Conservation (phyloP, 345 rosid genomes). For the Euphorbia peplus region DNA sequence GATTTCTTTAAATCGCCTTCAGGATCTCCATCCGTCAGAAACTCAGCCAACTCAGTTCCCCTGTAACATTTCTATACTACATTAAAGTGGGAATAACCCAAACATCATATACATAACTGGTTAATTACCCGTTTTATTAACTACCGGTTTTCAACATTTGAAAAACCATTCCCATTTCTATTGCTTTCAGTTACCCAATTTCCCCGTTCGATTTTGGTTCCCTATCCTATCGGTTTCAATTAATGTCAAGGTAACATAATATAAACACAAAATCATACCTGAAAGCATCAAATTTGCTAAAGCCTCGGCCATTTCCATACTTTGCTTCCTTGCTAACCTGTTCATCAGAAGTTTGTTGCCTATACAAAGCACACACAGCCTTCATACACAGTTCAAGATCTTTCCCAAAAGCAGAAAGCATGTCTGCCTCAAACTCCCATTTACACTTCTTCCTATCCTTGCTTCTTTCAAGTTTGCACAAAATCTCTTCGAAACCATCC, state of each 20-base stretch:
- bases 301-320: slow-evolving; percentile 52
- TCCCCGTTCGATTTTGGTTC: too few species aligned
- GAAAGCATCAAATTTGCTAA: slow-evolving; percentile 58
- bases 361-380: slow-evolving; percentile 72
- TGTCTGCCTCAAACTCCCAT: slow-evolving; percentile 63
- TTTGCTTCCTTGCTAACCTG: slow-evolving; percentile 35
- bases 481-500: slow-evolving; percentile 37
- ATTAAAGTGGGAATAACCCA: neutral
- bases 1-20: slow-evolving; percentile 56
- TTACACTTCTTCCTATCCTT: slow-evolving; percentile 33
- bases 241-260: neutral
- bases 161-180: too few species aligned
- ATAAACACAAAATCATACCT: slow-evolving; percentile 36
- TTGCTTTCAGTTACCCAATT: too few species aligned
- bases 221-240: too few species aligned
- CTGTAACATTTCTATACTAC: slow-evolving; percentile 26
- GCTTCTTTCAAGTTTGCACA: slow-evolving; percentile 46
- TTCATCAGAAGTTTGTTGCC: slow-evolving; percentile 65
- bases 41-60: slow-evolving; percentile 52
- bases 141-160: too few species aligned
- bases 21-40: slow-evolving; percentile 57
- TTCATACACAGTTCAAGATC: slow-evolving; percentile 67
- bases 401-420: slow-evolving; percentile 72
- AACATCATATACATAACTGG: too few species aligned
- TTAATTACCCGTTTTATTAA: too few species aligned